Base-by-base conservation (phyloP, 441 rosid genomes). In the Theobroma grandiflorum region DNA sequence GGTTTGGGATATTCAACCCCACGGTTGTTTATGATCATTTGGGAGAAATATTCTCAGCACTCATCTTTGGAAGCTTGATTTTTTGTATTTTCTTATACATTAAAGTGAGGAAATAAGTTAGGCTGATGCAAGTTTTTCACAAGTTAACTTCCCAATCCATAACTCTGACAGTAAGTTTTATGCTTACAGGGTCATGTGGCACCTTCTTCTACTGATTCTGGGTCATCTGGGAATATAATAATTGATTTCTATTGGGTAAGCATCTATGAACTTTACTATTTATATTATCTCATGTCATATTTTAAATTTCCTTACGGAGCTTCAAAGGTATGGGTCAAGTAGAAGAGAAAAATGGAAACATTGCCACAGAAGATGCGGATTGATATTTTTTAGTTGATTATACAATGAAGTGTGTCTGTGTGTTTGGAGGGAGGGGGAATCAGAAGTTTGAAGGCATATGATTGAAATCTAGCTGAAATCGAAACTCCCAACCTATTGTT, bases 211-310 rank as follows among this genome's bases (percentile, higher is more conserved):
- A 87, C 87, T 55, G 99, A 97, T 85, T 95, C 98, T 79, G 99
- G 99, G 80, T 97, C 99, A 67, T 90, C 90, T 71, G 98, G 99
- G 74, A 97, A 97, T 91, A 49, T 93, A 59, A 89, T 95, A 81
- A 92, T 97, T 47, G 99, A 97, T 83, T 97, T 97, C 92, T 97
- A 95, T 62, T 97, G 98, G 99, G 99, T 95, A 84, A 91, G 98
- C 71, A 61, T 57, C 40, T 22, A 3, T 5, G 35, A 49, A 35
- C 61, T 65, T 62, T 63, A n/a, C 10, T 49, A 62, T 62, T 62
- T 47, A n/a, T 71, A 4, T 62, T 47, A 8, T 4, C 20, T 26
- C 18, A 4, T 49, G 5, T 75, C 15, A 52, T 35, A 53, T 78
- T 62, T 42, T 10, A 22, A 42, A 31, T 18, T 31, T 71, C 26